These are phyloP conservation scores for Cladochytrium replicatum DNA, from an alignment of 192 early-diverging fungal genomes.

Conservation along the genomic window DNA sequence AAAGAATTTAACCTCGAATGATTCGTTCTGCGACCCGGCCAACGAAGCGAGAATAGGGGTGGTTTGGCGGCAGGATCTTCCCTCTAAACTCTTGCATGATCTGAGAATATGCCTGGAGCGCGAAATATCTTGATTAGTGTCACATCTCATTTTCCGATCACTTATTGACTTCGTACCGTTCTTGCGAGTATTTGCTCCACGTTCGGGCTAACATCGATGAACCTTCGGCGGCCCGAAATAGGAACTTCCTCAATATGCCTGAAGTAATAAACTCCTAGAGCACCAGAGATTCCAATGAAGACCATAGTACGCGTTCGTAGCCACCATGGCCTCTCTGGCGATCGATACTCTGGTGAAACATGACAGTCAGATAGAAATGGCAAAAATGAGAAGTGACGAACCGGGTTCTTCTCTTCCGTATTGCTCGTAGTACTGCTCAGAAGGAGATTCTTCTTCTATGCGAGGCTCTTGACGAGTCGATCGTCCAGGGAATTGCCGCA, in stretches of 20 bases:
- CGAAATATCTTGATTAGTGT: no score
- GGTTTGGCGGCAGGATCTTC: conserved; percentile 58
- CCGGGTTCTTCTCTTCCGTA: no score
- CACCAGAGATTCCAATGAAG: no score
- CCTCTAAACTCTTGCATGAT: conserved; percentile 53
- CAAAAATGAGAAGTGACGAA: no score
- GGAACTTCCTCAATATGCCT: conserved; percentile 70
- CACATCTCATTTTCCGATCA: background rate
- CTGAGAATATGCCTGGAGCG: conserved; percentile 52
- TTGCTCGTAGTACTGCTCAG: no score
- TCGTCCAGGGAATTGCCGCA: no score
- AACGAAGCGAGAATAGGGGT: conserved; percentile 57
- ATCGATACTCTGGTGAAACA: no score
- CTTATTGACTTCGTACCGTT: background rate
- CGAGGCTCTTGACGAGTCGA: no score
- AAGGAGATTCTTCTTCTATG: no score
- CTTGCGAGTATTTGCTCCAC: conserved; percentile 57
- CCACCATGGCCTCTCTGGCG: no score
- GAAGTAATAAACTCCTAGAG: conserved; percentile 56
- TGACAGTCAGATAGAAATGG: no score
- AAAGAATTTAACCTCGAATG: conserved; percentile 42
- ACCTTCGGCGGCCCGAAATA: conserved; percentile 44
- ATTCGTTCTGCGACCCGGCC: conserved; percentile 56
- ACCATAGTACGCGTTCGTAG: no score
- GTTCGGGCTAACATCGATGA: conserved; percentile 51